A percentile compares a stretch with the other conserved stretches of the same genome.
Conservation (phyloP, 2,329 filamentous ascomycete species). For the Paraphaeosphaeria sporulosa region DNA sequence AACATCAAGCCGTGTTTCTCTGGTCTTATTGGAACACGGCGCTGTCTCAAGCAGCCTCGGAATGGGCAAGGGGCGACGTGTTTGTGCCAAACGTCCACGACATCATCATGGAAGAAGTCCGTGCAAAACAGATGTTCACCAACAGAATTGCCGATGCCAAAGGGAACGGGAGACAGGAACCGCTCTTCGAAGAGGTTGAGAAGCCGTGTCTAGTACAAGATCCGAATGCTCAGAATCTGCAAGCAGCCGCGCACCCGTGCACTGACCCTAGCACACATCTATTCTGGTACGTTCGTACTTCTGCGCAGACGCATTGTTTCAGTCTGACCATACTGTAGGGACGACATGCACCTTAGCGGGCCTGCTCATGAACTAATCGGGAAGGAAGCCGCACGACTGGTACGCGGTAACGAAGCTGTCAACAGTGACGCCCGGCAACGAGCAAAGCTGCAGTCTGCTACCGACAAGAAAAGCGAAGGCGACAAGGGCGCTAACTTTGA, state of each 20-base stretch:
- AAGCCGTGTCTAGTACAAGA: slow-evolving; percentile 41
- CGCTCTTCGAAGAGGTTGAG: slow-evolving; percentile 44
- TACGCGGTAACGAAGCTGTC: slow-evolving; percentile 41
- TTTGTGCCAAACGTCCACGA: slow-evolving; percentile 44
- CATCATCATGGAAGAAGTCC: slow-evolving; percentile 46
- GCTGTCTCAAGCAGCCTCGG: slow-evolving; percentile 35
- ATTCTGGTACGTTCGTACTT: slow-evolving; percentile 42
- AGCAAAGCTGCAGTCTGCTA: slow-evolving; percentile 20
- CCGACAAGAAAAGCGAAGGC: slow-evolving; percentile 24
- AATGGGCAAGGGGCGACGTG: slow-evolving; percentile 42
- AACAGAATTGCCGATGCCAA: slow-evolving; percentile 41
- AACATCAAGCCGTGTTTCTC: slow-evolving; percentile 44
- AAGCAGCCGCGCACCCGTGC: slow-evolving; percentile 43
- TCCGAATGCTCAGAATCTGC: slow-evolving; percentile 25
- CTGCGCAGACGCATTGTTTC: slow-evolving; percentile 42
- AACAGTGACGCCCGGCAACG: slow-evolving; percentile 34
- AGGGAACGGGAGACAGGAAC: slow-evolving; percentile 40
- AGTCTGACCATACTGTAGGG: slow-evolving; percentile 42
- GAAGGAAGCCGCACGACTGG: slow-evolving; percentile 42
- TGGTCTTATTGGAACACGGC: slow-evolving; percentile 47
- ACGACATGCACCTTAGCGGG: slow-evolving; percentile 44
- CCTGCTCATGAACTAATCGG: slow-evolving; percentile 47
- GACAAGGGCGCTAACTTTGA: slow-evolving; percentile 30
- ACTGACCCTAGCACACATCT: slow-evolving; percentile 40
- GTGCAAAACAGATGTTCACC: slow-evolving; percentile 41